Base-by-base conservation (phyloP, 1,284 basidiomycete species). In the Pholiota adiposa region DNA sequence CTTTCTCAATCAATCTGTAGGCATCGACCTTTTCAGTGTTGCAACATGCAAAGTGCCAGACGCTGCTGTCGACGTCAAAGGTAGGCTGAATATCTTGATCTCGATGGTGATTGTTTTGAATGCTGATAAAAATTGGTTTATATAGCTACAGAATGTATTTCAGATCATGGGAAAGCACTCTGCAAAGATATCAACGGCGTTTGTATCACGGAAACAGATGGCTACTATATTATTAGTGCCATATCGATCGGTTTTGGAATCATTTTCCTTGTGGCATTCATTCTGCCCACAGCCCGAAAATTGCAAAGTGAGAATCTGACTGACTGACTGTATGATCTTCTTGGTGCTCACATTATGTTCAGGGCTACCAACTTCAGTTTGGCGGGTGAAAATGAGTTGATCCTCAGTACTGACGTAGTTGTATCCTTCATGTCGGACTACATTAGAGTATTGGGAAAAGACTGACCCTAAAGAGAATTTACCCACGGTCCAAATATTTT, bases 191-290 rank as follows among this genome's bases (percentile, higher is more conserved):
- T 93, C 27, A 89, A 85, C 11, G 97, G 97, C 1, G 75, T 81
- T 49, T 99, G 97, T 74, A 75, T 90, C 51, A 93, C 90, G 1
- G 86, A 93, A 70, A 84, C 85, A 29, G 97, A 99, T 73, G 97
- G 97, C 1, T 99, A 97, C 75, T 99, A 96, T 74, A 85, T 88
- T 65, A 89, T 97, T 57, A 92, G 90, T 21, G 85, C 77, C 6
- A 72, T 95, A 19, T 98, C 96, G 75, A 81, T 98, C 61, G 72
- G 77, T 4, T 77, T 96, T 43, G 96, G 95, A 4, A 80, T 88
- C 3, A 62, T 87, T 1, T 82, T 95, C 62, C 79, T 98, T 40
- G 65, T 95, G 23, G 77, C 81, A 36, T 96, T 90, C 72, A 92
- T 97, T 65, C 80, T 92, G 49, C 97, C 97, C 4, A 93, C 90